Base-by-base conservation (phyloP, 2,329 filamentous ascomycete genomes). In the Elsinoe batatas region DNA sequence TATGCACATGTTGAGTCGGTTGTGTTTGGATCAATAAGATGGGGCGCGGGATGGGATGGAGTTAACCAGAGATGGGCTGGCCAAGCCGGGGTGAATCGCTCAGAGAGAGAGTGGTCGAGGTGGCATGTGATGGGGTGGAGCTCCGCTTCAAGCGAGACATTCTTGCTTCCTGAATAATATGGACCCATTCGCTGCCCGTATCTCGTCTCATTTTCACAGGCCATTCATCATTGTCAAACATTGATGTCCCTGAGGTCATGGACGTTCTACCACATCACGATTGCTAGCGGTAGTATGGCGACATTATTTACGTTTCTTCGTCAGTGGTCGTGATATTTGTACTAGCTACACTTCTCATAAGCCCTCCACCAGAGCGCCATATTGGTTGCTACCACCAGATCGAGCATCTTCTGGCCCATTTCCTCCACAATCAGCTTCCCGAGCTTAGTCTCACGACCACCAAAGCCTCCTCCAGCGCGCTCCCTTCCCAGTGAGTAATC, bases 311-410 rank as follows among this genome's bases (percentile, higher is more conserved):
- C 47, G 37, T 51, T 51, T 38, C 47, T 32, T 51, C 47, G 47
- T 51, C 47, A 51, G 13, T 30, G 13, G 8, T 37, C 47, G 17
- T 51, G 3, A 22, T 35, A 15, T 51, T 13, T 51, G 18, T 20
- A 51, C 47, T 51, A 51, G 47, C 47, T 51, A 38, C 47, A 51
- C 54, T 60, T 63, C 54, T 88, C 85, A 80, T 90, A 96, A 3
- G 87, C 83, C 63, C 84, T 83, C 91, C 91, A 97, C 88, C 91
- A 98, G 13, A 97, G 74, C 1, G 87, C 89, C 72, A 98, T 81
- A 66, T 95, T 96, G 10, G 90, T 87, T 3, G 91, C 88, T 17
- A 98, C 88, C 0, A 95, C 76, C 57, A 98, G 70, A 74, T 98
- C 93, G 64, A 97, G 71, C 91, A 98, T 97, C 74, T 86, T 95